Evolutionary conservation across 768 basidiomycete species (phyloP).

Genomic region (Cystofilobasidium bisporidii): DNA sequence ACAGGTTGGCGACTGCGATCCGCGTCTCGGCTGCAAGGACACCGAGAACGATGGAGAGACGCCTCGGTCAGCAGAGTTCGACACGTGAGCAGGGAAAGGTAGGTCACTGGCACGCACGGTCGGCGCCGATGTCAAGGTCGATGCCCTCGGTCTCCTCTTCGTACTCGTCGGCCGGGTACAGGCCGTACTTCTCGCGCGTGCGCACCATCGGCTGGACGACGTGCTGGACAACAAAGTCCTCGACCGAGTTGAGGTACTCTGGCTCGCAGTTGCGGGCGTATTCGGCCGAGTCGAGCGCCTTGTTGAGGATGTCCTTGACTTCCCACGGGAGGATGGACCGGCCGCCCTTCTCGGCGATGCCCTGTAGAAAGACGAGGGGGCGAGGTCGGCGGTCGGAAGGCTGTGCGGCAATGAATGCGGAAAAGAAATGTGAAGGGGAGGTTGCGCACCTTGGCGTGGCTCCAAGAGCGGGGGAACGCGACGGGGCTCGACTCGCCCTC

Average conservation of each 20-base stretch:
- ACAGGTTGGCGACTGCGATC: slow-evolving; percentile 74
- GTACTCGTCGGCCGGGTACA: slow-evolving; percentile 71
- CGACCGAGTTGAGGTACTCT: slow-evolving; percentile 37
- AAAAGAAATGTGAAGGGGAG: not conserved
- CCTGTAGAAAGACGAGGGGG: slow-evolving; percentile 46
- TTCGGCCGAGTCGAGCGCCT: slow-evolving; percentile 45
- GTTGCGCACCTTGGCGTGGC: slow-evolving; percentile 59
- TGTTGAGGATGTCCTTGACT: slow-evolving; percentile 61
- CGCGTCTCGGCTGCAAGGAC: slow-evolving; percentile 46
- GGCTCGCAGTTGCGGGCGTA: slow-evolving; percentile 36
- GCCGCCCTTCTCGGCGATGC: slow-evolving; percentile 52
- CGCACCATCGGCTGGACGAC: slow-evolving; percentile 59
- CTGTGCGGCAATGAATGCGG: too few relatives aligned
- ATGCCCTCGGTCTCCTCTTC: slow-evolving; percentile 63
- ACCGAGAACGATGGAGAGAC: not conserved
- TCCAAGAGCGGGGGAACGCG: slow-evolving; percentile 78
- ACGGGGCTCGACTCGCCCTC: slow-evolving; percentile 93
- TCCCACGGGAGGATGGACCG: slow-evolving; percentile 73
- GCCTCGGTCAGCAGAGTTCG: not conserved
- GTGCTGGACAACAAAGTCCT: slow-evolving; percentile 58
- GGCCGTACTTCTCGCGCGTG: slow-evolving; percentile 60
- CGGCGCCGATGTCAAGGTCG: slow-evolving; percentile 65
- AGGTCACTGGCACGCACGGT: slow-evolving; percentile 45
- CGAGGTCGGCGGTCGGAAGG: slow-evolving; percentile 3
- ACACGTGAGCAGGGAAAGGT: not conserved